Evolutionary conservation across 176 grass and related monocot genomes (phyloP).

Genomic region (Phyllostachys edulis): DNA sequence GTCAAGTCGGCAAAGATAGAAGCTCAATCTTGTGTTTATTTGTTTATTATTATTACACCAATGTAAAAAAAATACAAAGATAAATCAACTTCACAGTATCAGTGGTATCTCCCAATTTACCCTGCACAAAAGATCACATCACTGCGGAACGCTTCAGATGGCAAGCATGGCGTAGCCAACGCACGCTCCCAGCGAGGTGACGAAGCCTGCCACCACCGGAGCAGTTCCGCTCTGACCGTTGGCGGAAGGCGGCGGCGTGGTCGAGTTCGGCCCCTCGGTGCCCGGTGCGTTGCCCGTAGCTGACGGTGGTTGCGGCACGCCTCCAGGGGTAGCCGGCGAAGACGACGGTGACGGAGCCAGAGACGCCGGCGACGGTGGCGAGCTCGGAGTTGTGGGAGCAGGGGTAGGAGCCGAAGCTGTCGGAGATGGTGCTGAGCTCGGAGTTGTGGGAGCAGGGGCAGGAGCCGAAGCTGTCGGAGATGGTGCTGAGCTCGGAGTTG

Average conservation of each 20-base stretch:
- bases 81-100: neutral
- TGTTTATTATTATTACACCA: neutral
- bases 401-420: neutral
- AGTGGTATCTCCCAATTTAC: neutral
- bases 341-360: neutral
- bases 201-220: slow-evolving; percentile 4
- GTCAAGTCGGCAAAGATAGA: too few relatives aligned
- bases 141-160: neutral
- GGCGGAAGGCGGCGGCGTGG: slow-evolving; percentile 3
- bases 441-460: neutral
- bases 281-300: neutral
- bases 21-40: neutral
- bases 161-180: slow-evolving; percentile 46
- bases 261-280: neutral
- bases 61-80: neutral
- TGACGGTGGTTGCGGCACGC: slow-evolving; percentile 8
- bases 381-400: slow-evolving; percentile 8
- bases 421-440: neutral
- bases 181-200: slow-evolving; percentile 37
- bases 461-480: slow-evolving; percentile 3
- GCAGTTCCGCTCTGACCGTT: slow-evolving; percentile 1
- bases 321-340: slow-evolving; percentile 18
- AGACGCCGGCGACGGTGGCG: neutral
- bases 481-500: neutral
- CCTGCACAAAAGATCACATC: neutral